Conservation (phyloP, 805 yeast genomes). For the Ogataea kodamae region DNA sequence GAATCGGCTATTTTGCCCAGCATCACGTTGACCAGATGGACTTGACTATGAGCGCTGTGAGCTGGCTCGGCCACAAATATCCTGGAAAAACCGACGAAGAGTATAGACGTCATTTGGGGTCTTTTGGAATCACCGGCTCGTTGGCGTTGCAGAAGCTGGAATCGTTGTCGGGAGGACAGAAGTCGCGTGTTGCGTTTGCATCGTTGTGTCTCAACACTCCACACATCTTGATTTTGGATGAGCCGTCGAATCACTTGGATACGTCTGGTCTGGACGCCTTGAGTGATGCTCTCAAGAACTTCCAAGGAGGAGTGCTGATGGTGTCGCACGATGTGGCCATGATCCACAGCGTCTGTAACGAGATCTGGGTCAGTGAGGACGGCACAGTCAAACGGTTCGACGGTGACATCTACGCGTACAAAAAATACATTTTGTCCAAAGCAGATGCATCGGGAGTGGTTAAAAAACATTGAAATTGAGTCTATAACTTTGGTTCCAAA, state of each 20-base stretch:
- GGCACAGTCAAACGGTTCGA: conserved; percentile 74
- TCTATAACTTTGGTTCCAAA: conserved; percentile 2
- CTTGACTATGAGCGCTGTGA: conserved; percentile 75
- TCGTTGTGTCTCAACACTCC: conserved; percentile 88
- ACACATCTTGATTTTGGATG: conserved; percentile 88
- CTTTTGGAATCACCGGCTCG: conserved; percentile 95
- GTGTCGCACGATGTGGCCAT: conserved; percentile 96
- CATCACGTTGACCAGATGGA: conserved; percentile 99
- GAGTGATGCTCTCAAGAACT: conserved; percentile 79
- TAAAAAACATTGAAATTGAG: conserved; percentile 60
- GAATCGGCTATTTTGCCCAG: conserved; percentile 97
- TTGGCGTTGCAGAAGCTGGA: conserved; percentile 89
- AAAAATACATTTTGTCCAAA: conserved; percentile 73
- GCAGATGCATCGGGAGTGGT: conserved; percentile 90
- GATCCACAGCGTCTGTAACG: conserved; percentile 83
- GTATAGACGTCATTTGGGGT: conserved; percentile 92
- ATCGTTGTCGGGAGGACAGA: conserved; percentile 94
- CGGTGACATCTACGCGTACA: conserved; percentile 85
- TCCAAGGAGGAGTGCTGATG: conserved; percentile 95
- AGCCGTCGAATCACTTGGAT: conserved; percentile 98
- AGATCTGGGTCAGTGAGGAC: conserved; percentile 92
- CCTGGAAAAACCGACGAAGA: conserved; percentile 97
- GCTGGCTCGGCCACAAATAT: conserved; percentile 85
- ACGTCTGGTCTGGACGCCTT: conserved; percentile 96
- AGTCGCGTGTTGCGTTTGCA: conserved; percentile 97